phyloP scores from a whole-genome alignment of 768 basidiomycete species.

The Podaxis sp. region DNA sequence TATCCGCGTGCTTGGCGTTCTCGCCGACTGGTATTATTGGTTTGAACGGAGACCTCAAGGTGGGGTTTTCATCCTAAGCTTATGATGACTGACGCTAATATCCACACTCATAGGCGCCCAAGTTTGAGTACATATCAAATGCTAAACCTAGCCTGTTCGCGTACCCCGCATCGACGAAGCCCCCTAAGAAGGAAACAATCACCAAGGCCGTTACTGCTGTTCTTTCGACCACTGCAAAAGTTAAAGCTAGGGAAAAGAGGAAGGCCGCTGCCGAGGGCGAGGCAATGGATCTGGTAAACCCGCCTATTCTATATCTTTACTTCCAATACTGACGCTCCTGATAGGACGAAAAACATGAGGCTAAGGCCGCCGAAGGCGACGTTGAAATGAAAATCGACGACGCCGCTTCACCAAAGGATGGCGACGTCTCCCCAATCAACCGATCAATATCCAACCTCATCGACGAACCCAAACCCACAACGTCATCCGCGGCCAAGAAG shows the following conservation, averaged over 20 bases:
- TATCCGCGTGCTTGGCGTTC: slow-evolving; percentile 89
- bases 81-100: background rate
- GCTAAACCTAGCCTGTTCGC: slow-evolving; percentile 90
- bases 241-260: slow-evolving; percentile 92
- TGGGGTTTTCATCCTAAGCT: slow-evolving; percentile 24
- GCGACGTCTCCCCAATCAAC: slow-evolving; percentile 56
- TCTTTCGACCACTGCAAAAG: slow-evolving; percentile 94
- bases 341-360: slow-evolving; percentile 40
- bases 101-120: slow-evolving; percentile 65
- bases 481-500: slow-evolving; percentile 44
- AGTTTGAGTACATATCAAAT: slow-evolving; percentile 89
- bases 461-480: slow-evolving; percentile 36
- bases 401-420: slow-evolving; percentile 39
- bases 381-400: slow-evolving; percentile 77
- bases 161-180: slow-evolving; percentile 83
- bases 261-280: slow-evolving; percentile 84
- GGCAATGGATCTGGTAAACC: slow-evolving; percentile 79
- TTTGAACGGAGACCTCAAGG: slow-evolving; percentile 81
- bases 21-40: slow-evolving; percentile 96
- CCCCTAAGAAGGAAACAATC: slow-evolving; percentile 89
- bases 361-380: slow-evolving; percentile 45
- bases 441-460: slow-evolving; percentile 50
- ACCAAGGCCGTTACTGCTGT: slow-evolving; percentile 94
- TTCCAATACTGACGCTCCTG: slow-evolving; percentile 41
- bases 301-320: slow-evolving; percentile 31